Conservation (phyloP, 164 flowering plant genomes). For the Stephania cephalantha region DNA sequence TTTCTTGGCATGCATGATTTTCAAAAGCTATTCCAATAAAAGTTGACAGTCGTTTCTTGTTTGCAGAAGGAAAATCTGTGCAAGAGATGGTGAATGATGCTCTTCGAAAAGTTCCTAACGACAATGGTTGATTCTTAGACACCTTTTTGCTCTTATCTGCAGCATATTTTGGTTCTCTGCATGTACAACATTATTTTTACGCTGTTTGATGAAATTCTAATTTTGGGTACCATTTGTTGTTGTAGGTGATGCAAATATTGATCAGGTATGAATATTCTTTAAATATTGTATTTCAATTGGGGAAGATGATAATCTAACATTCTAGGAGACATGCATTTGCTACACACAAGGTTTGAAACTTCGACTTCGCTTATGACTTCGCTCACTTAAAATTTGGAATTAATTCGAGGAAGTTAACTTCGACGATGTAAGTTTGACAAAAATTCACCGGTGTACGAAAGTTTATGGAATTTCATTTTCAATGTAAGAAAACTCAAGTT, state of each 20-base stretch:
- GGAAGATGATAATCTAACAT: too few relatives aligned
- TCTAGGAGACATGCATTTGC: too few relatives aligned
- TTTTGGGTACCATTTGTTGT: constrained; percentile 21
- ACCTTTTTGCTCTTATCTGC: background rate
- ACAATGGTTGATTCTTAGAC: constrained; percentile 50
- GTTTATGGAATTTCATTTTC: too few relatives aligned
- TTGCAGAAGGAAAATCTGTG: constrained; percentile 94
- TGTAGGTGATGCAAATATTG: constrained; percentile 84
- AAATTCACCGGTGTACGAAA: too few relatives aligned
- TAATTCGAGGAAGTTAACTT: too few relatives aligned
- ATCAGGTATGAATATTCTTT: constrained; percentile 39
- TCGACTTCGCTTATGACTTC: too few relatives aligned
- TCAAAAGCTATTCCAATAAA: background rate
- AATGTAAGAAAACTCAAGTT: too few relatives aligned
- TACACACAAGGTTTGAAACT: too few relatives aligned
- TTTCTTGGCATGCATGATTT: background rate
- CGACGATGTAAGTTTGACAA: too few relatives aligned
- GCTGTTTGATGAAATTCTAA: constrained; percentile 12
- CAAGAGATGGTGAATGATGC: constrained; percentile 97
- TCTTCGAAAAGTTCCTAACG: constrained; percentile 79
- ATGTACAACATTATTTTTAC: background rate
- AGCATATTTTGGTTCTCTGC: background rate
- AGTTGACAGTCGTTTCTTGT: constrained; percentile 13
- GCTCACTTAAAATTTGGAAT: too few relatives aligned
- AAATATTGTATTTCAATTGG: background rate